Base-by-base conservation (phyloP, 306 rosid species). In the Cicer yamashitae region DNA sequence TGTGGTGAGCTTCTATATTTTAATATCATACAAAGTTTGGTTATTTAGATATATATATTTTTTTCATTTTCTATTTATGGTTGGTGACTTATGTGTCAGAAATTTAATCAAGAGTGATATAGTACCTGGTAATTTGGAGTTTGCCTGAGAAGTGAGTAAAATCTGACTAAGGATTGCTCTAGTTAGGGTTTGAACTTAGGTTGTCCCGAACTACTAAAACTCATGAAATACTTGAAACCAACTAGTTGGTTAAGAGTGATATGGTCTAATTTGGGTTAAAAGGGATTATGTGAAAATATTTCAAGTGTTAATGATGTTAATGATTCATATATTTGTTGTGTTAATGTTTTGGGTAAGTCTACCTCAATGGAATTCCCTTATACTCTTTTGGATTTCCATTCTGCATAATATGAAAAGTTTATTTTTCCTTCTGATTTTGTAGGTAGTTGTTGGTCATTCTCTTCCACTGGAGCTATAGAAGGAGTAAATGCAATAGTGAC, bases 401-500 rank as follows among this genome's bases (percentile, higher is more conserved):
- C 62, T 60, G 13, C 22, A 39, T 45, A 54, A 66, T 15, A 62
- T 66, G 8, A 3, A 48, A 64, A 30, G 8, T n/a, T 5, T 25
- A 3, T 4, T 7, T 50, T 50, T 14, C n/a, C 8, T 18, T 60
- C 15, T 74, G 11, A 67, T 10, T 47, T 78, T 67, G 20, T 80
- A 92, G 96, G 97, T 73, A 88, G 97, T 86, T 92, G 96, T 44
- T 92, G 97, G 97, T 79, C 97, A 75, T 92, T 92, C 76, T 92
- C 96, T 10, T 44, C 89, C 25, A 86, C 93, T 0, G 96, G 93
- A 53, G 90, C 93, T 54, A 81, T 90, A 0, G 97, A 92, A 82
- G 96, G 97, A 83, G 81, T 88, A 74, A 92, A 90, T 40, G 93
- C 91, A 53, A 68, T 92, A 46, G 91, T 64, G 10, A 85, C 91